These are phyloP conservation scores for Kazachstania martiniae DNA, from an alignment of 805 yeast species.

Conservation along the genomic window DNA sequence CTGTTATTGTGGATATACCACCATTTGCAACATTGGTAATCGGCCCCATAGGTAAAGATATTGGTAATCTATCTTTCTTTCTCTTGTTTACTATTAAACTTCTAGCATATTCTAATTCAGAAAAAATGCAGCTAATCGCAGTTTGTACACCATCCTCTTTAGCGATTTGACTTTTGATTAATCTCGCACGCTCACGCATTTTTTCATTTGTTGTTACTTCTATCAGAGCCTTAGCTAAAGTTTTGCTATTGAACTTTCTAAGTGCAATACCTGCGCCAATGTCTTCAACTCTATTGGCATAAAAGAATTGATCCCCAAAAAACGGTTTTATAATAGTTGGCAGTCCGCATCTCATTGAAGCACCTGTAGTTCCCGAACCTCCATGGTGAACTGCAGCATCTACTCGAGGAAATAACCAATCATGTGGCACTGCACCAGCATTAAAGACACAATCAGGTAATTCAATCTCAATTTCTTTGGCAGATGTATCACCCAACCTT, in stretches of 20 bases:
- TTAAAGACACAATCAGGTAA: slow-evolving; percentile 61
- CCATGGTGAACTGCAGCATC: slow-evolving; percentile 98
- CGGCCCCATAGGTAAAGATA: background rate
- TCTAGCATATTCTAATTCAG: slow-evolving; percentile 67
- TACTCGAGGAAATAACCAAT: slow-evolving; percentile 81
- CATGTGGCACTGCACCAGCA: slow-evolving; percentile 76
- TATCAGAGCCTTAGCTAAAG: slow-evolving; percentile 56
- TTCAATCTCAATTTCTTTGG: slow-evolving; percentile 29
- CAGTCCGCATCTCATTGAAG: slow-evolving; percentile 71
- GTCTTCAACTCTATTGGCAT: slow-evolving; percentile 79
- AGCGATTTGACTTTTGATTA: slow-evolving; percentile 50
- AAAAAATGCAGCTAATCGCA: slow-evolving; percentile 72
- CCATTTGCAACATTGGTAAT: slow-evolving; percentile 2
- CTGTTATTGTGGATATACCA: slow-evolving; percentile 5
- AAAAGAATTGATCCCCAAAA: slow-evolving; percentile 93
- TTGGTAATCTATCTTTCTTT: slow-evolving; percentile 7
- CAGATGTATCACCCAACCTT: slow-evolving; percentile 35
- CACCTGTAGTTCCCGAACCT: slow-evolving; percentile 95
- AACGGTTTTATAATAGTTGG: slow-evolving; percentile 91
- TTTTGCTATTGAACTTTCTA: slow-evolving; percentile 52
- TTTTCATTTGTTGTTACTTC: slow-evolving; percentile 57
- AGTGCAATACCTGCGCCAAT: slow-evolving; percentile 74
- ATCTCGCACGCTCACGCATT: slow-evolving; percentile 55
- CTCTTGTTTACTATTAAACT: slow-evolving; percentile 41
- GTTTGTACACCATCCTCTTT: slow-evolving; percentile 70